Percentiles rank a stretch among this genome's conserved stretches.
phyloP scores from a whole-genome alignment of 257 asterid species.

The Coffea canephora region DNA sequence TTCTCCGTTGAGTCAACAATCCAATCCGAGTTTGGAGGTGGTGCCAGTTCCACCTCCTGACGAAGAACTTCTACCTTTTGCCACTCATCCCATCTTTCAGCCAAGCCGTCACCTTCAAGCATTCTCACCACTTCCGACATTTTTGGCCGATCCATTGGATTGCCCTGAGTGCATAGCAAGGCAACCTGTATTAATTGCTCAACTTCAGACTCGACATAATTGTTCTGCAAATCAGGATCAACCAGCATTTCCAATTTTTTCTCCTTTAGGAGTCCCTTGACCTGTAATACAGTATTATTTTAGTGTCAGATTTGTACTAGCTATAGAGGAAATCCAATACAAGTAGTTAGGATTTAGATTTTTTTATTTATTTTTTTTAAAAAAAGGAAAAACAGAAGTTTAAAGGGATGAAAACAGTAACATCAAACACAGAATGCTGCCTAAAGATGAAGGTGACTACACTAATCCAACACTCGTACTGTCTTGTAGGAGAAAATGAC shows the following conservation, averaged over 20 bases:
- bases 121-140: conserved; percentile 56
- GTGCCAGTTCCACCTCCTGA: conserved; percentile 46
- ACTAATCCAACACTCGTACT: not conserved
- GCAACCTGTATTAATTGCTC: conserved; percentile 57
- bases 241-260: conserved; percentile 52
- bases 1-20: conserved; percentile 52
- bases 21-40: conserved; percentile 47
- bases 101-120: conserved; percentile 57
- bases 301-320: not conserved
- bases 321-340: not conserved
- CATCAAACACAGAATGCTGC: not conserved
- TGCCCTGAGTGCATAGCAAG: conserved; percentile 48
- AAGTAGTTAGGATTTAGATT: not conserved
- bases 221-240: conserved; percentile 49
- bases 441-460: not conserved
- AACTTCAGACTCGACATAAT: conserved; percentile 46
- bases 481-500: not conserved
- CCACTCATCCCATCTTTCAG: conserved; percentile 63
- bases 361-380: not conserved
- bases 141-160: conserved; percentile 52
- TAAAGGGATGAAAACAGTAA: not conserved
- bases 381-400: not conserved
- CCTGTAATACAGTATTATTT: conserved; percentile 25
- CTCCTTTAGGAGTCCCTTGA: conserved; percentile 50
- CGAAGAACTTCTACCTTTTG: conserved; percentile 61